Evolutionary conservation across 2,329 filamentous ascomycete genomes (phyloP).

Genomic region (Monilinia aucupariae): DNA sequence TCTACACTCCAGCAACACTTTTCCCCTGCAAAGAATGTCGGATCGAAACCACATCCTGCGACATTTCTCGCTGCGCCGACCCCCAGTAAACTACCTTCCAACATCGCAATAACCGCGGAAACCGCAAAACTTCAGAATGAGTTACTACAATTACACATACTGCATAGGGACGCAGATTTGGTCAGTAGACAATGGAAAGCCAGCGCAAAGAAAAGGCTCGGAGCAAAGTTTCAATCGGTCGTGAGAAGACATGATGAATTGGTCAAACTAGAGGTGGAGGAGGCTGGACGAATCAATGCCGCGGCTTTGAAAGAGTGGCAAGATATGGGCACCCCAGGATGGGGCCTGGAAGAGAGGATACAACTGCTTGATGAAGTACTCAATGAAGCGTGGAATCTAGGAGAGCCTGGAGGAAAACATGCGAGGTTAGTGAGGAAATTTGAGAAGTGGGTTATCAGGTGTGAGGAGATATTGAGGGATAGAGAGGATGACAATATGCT

Average conservation of each 20-base stretch:
- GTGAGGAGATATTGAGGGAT: constrained; percentile 44
- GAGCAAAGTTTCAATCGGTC: constrained; percentile 40
- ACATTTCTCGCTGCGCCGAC: constrained; percentile 54
- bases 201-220: constrained; percentile 49
- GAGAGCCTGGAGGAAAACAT: constrained; percentile 52
- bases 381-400: constrained; percentile 52
- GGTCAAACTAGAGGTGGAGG: constrained; percentile 39
- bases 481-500: constrained; percentile 33
- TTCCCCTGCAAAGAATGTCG: constrained; percentile 55
- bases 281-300: constrained; percentile 47
- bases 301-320: constrained; percentile 49
- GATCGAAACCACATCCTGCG: constrained; percentile 57
- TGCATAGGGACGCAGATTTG: constrained; percentile 50
- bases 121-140: constrained; percentile 56
- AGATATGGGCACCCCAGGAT: constrained; percentile 31
- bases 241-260: constrained; percentile 40
- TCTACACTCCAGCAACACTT: constrained; percentile 62
- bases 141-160: constrained; percentile 58
- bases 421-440: constrained; percentile 51
- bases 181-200: constrained; percentile 48
- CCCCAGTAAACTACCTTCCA: constrained; percentile 56
- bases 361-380: constrained; percentile 53
- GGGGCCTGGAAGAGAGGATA: constrained; percentile 49
- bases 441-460: constrained; percentile 51
- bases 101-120: constrained; percentile 54